phyloP scores from a whole-genome alignment of 768 basidiomycete genomes.

The Mycena sanguinolenta region DNA sequence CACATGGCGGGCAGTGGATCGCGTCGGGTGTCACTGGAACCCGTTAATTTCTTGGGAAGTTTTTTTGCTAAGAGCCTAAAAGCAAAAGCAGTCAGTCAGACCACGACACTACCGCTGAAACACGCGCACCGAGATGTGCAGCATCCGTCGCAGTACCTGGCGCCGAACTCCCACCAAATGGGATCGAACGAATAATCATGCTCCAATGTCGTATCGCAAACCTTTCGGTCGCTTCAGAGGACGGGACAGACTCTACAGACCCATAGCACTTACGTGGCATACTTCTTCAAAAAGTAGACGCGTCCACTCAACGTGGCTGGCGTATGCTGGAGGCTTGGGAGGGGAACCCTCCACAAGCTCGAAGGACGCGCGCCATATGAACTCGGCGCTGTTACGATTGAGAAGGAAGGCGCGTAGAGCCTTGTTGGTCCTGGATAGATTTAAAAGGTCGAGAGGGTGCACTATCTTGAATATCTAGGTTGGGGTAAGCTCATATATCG shows the following conservation, averaged over 20 bases:
- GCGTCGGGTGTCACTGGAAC: neutral
- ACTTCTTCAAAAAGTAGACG: slow-evolving; percentile 19
- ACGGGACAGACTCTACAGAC: neutral
- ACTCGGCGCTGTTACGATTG: slow-evolving; percentile 9
- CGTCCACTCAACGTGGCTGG: slow-evolving; percentile 16
- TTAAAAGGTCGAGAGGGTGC: slow-evolving; percentile 16
- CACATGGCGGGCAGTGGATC: neutral
- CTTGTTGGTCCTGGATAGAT: slow-evolving; percentile 23
- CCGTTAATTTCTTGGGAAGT: slow-evolving; percentile 10
- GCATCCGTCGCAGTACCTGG: slow-evolving; percentile 24
- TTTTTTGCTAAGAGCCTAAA: slow-evolving; percentile 2
- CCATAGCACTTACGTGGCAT: slow-evolving; percentile 9
- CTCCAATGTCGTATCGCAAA: slow-evolving; percentile 18
- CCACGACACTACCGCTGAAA: neutral
- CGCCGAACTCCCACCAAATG: slow-evolving; percentile 30
- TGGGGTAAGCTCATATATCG: neutral
- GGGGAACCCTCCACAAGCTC: slow-evolving; percentile 1
- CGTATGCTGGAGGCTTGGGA: slow-evolving; percentile 9
- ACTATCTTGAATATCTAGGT: slow-evolving; percentile 17
- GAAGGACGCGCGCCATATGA: slow-evolving; percentile 24
- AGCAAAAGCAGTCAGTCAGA: neutral
- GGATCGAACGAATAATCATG: slow-evolving; percentile 25
- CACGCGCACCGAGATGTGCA: neutral
- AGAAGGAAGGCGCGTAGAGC: slow-evolving; percentile 14
- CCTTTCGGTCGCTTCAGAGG: neutral